Percentiles rank a stretch among this genome's conserved stretches.
Conservation (phyloP, 805 yeast genomes). For the Tetrapisispora arboricola region DNA sequence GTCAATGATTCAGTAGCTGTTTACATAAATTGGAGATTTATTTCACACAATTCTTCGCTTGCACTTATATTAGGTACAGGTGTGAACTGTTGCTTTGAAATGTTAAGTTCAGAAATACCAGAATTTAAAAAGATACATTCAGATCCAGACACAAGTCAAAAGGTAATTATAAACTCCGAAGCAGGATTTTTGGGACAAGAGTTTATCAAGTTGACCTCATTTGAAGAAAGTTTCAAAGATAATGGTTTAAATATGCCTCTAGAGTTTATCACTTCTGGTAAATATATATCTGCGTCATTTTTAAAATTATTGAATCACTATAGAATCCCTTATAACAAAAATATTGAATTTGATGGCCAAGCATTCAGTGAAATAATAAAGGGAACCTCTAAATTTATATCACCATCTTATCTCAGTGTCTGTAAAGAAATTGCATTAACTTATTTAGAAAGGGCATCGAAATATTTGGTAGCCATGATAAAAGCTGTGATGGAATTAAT, state of each 20-base stretch:
- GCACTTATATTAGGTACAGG: slow-evolving; percentile 68
- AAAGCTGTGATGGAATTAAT: slow-evolving; percentile 8
- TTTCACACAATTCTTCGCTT: slow-evolving; percentile 25
- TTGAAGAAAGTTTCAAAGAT: slow-evolving; percentile 9
- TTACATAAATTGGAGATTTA: slow-evolving; percentile 39
- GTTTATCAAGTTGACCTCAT: slow-evolving; percentile 11
- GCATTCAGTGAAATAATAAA: slow-evolving; percentile 7
- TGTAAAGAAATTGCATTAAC: slow-evolving; percentile 8
- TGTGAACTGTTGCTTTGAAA: slow-evolving; percentile 39
- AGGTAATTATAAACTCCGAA: slow-evolving; percentile 19
- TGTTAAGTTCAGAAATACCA: slow-evolving; percentile 14
- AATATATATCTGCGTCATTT: slow-evolving; percentile 18
- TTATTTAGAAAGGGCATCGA: slow-evolving; percentile 18
- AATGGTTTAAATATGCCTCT: slow-evolving; percentile 17
- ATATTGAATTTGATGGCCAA: slow-evolving; percentile 15
- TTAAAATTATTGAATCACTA: slow-evolving; percentile 11
- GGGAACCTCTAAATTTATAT: not conserved
- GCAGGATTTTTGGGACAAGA: slow-evolving; percentile 22
- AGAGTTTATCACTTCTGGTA: slow-evolving; percentile 23
- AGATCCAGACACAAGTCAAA: not conserved
- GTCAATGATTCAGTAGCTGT: slow-evolving; percentile 63
- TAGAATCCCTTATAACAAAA: slow-evolving; percentile 4
- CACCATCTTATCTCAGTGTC: not conserved
- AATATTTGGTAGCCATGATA: slow-evolving; percentile 16
- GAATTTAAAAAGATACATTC: slow-evolving; percentile 3